These are phyloP conservation scores for Clitopilus hobsonii DNA, from an alignment of 768 basidiomycete genomes.

Conservation along the genomic window DNA sequence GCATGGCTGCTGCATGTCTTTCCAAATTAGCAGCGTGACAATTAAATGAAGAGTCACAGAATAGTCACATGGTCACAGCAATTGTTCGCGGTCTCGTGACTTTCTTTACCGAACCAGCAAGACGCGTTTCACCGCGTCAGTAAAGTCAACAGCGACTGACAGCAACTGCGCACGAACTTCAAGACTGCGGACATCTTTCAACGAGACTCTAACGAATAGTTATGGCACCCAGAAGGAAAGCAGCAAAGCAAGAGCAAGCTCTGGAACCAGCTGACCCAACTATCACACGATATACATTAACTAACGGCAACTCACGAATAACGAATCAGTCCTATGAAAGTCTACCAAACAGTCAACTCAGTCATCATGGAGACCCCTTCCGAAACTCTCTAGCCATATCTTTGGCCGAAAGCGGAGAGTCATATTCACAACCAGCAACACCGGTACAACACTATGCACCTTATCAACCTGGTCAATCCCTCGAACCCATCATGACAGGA, in stretches of 20 bases:
- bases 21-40: not conserved
- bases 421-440: slow-evolving; percentile 7
- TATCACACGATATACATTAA: slow-evolving; percentile 26
- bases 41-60: not conserved
- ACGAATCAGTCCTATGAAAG: slow-evolving; percentile 16
- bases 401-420: slow-evolving; percentile 1
- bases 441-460: slow-evolving; percentile 27
- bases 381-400: slow-evolving; percentile 8
- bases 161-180: not conserved
- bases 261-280: slow-evolving; percentile 18
- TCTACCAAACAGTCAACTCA: slow-evolving; percentile 13
- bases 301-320: slow-evolving; percentile 7
- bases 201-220: not conserved
- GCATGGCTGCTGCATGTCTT: slow-evolving; percentile 1
- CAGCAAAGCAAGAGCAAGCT: not conserved
- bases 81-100: not conserved
- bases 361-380: slow-evolving; percentile 7
- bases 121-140: slow-evolving; percentile 1
- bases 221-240: not conserved
- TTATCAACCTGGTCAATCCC: slow-evolving; percentile 58
- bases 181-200: not conserved
- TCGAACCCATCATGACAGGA: slow-evolving; percentile 60
- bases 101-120: not conserved
- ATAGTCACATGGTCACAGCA: not conserved
- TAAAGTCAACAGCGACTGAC: not conserved